These are phyloP conservation scores for Malus hybrid DNA, from an alignment of 331 rosid genomes.

Conservation along the genomic window DNA sequence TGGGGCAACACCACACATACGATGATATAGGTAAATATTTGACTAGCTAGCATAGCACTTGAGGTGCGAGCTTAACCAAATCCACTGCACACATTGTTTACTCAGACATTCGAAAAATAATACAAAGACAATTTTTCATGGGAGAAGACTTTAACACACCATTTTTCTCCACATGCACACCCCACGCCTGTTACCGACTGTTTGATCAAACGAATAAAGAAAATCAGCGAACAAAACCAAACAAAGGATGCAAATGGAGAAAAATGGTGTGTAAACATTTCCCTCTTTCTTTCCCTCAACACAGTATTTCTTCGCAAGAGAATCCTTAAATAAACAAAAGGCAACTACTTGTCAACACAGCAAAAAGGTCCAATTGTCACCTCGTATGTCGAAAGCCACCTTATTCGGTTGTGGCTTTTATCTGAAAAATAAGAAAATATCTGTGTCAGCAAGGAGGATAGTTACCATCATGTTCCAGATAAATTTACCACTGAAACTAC, in stretches of 20 bases:
- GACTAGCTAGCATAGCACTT: background rate
- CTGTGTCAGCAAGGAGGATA: background rate
- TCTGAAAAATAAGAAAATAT: constrained; percentile 1
- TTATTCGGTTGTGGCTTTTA: background rate
- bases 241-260: no score
- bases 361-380: background rate
- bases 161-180: no score
- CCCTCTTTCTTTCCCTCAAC: background rate
- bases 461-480: background rate
- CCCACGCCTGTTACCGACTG: no score
- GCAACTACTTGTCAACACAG: no score
- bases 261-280: no score
- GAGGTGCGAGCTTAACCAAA: background rate
- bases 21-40: background rate
- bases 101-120: background rate
- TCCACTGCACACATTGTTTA: background rate
- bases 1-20: background rate
- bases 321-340: no score
- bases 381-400: background rate
- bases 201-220: no score
- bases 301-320: background rate
- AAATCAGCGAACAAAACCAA: no score
- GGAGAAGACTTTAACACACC: no score
- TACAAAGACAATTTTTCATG: background rate
- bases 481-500: background rate